A percentile compares a stretch with the other conserved stretches of the same genome.
phyloP scores from a whole-genome alignment of 1,284 basidiomycete genomes.

The Amylostereum areolatum region DNA sequence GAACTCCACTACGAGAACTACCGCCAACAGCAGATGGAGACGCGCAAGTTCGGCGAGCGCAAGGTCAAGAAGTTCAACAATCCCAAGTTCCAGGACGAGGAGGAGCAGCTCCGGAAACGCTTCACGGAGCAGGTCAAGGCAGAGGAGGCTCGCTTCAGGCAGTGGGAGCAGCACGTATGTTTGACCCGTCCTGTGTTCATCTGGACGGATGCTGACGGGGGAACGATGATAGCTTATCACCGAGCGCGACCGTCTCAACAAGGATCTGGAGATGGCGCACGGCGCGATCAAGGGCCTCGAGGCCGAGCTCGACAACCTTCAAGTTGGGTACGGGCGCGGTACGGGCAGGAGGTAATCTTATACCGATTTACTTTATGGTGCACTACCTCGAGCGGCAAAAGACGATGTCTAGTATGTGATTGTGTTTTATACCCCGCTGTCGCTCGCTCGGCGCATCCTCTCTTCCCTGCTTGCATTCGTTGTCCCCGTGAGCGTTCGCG shows the following conservation, averaged over 20 bases:
- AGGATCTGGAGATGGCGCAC: slow-evolving; percentile 91
- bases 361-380: background rate
- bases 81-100: slow-evolving; percentile 99
- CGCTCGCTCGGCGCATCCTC: too few relatives aligned
- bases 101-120: slow-evolving; percentile 91
- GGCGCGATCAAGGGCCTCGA: slow-evolving; percentile 89
- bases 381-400: too few relatives aligned
- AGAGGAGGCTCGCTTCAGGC: slow-evolving; percentile 95
- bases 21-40: slow-evolving; percentile 99
- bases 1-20: slow-evolving; percentile 98
- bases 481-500: too few relatives aligned
- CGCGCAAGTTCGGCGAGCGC: slow-evolving; percentile 97
- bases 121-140: slow-evolving; percentile 99
- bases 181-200: background rate
- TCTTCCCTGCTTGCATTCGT: too few relatives aligned
- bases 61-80: slow-evolving; percentile 99
- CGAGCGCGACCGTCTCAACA: slow-evolving; percentile 95
- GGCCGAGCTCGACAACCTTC: slow-evolving; percentile 83
- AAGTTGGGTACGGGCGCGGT: slow-evolving; percentile 78
- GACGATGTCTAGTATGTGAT: too few relatives aligned
- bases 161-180: slow-evolving; percentile 98
- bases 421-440: too few relatives aligned
- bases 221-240: slow-evolving; percentile 93
- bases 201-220: too few relatives aligned
- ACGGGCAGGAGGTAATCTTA: slow-evolving; percentile 58